phyloP scores from a whole-genome alignment of 257 asterid species.

The Orobanche coerulescens region DNA sequence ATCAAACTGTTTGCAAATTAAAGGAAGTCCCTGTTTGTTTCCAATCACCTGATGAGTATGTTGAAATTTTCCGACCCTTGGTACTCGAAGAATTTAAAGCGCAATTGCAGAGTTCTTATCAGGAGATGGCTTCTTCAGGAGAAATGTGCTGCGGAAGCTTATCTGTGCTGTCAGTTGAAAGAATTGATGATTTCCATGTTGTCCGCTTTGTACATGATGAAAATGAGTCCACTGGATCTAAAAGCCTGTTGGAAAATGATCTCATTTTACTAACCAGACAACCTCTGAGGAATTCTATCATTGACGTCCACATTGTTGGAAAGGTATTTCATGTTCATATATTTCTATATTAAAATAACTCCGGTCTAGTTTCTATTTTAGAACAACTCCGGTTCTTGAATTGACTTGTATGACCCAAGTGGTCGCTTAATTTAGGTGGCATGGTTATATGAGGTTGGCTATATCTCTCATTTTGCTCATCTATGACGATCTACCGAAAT shows the following conservation, averaged over 20 bases:
- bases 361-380: conserved; percentile 16
- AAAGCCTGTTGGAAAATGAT: conserved; percentile 70
- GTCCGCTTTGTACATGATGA: conserved; percentile 85
- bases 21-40: conserved; percentile 86
- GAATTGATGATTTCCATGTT: conserved; percentile 85
- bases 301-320: conserved; percentile 76
- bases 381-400: conserved; percentile 12
- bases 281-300: conserved; percentile 44
- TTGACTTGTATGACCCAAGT: conserved; percentile 19
- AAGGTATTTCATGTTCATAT: conserved; percentile 46
- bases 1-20: conserved; percentile 42
- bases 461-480: background rate
- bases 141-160: conserved; percentile 62
- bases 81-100: conserved; percentile 94
- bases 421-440: conserved; percentile 8
- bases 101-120: conserved; percentile 75
- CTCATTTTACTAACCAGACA: conserved; percentile 77
- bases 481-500: background rate
- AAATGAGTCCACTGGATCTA: conserved; percentile 39
- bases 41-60: conserved; percentile 71
- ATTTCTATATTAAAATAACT: conserved; percentile 10
- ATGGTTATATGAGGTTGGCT: background rate
- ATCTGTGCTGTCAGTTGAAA: conserved; percentile 86
- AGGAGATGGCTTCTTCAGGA: conserved; percentile 65
- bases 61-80: conserved; percentile 81